A percentile compares a stretch with the other conserved stretches of the same genome.
phyloP scores from a whole-genome alignment of 305 asterid species.

The Fraxinus dipetala region DNA sequence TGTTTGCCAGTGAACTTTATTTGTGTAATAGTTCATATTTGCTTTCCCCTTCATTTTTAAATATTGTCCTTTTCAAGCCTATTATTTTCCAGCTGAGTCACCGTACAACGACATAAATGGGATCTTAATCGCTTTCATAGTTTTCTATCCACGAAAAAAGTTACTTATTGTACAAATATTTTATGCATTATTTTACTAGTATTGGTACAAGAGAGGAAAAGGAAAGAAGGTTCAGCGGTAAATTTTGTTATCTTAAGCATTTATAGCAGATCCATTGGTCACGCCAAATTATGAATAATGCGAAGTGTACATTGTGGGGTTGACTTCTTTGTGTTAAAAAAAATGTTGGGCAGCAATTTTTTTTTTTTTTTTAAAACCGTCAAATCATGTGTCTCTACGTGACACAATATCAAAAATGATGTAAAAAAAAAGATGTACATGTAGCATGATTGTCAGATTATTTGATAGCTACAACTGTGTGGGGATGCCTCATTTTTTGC shows the following conservation, averaged over 20 bases:
- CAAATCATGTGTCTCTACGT: too few species aligned
- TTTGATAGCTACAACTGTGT: not conserved
- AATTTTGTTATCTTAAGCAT: not conserved
- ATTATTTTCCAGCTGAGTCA: not conserved
- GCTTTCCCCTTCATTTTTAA: not conserved
- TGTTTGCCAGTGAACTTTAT: not conserved
- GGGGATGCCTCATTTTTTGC: not conserved
- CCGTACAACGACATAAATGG: not conserved
- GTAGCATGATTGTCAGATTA: too few species aligned
- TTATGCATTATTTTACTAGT: not conserved
- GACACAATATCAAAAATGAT: too few species aligned
- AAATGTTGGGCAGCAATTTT: too few species aligned
- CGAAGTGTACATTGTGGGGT: too few species aligned
- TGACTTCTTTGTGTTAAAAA: too few species aligned
- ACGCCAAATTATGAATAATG: not conserved
- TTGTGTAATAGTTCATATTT: not conserved
- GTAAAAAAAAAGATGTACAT: too few species aligned
- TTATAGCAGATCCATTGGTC: not conserved
- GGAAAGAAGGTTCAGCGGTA: not conserved
- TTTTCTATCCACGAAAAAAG: not conserved
- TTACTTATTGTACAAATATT: not conserved
- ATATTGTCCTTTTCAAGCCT: not conserved
- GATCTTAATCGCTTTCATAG: not conserved
- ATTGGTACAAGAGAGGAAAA: not conserved
- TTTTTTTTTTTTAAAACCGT: too few species aligned